Conservation (phyloP, 1,284 basidiomycete species). For the Marasmius oreades region DNA sequence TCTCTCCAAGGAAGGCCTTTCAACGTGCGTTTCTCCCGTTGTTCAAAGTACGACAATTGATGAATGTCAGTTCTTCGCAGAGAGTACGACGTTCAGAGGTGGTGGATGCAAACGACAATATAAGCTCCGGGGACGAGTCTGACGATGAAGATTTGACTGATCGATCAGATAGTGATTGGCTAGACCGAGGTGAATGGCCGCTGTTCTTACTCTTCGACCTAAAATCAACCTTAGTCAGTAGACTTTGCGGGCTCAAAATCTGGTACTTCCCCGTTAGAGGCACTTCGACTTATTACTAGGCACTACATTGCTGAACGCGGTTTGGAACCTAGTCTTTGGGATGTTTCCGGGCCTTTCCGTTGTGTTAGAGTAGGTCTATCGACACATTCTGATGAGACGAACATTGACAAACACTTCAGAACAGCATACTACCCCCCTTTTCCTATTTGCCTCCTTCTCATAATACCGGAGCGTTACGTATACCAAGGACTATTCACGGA, state of each 20-base stretch:
- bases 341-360: neutral
- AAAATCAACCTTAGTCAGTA: neutral
- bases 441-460: neutral
- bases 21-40: constrained; percentile 46
- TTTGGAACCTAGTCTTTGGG: neutral
- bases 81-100: neutral
- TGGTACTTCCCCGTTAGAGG: neutral
- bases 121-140: constrained; percentile 72
- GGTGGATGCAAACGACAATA: constrained; percentile 44
- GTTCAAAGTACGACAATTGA: too few relatives aligned
- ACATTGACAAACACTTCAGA: neutral
- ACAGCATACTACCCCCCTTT: neutral
- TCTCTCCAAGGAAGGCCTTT: constrained; percentile 56
- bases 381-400: neutral
- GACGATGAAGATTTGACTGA: constrained; percentile 66
- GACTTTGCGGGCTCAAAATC: neutral
- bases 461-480: too few relatives aligned
- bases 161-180: constrained; percentile 55
- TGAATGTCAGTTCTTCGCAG: neutral
- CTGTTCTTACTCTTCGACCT: neutral
- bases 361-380: neutral
- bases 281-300: neutral
- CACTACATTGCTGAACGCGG: neutral
- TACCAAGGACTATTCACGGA: neutral
- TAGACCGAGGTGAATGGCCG: constrained; percentile 30